These are phyloP conservation scores for Phylloporus arenicola DNA, from an alignment of 768 basidiomycete genomes.

Conservation along the genomic window DNA sequence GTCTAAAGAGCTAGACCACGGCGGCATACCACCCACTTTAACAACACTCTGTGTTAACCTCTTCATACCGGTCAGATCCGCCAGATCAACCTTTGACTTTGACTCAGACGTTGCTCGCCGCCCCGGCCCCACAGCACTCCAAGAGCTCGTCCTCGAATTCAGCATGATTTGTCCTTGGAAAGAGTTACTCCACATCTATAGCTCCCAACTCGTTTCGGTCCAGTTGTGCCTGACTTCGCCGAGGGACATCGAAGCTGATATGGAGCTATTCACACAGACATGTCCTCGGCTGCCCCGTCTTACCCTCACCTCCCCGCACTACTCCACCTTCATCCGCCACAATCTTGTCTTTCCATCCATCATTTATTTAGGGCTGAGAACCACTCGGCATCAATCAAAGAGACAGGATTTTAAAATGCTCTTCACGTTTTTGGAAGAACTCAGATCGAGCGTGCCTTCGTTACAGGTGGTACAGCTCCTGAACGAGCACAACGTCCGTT, in stretches of 20 bases:
- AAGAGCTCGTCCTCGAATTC: constrained; percentile 14
- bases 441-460: constrained; percentile 13
- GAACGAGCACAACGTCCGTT: constrained; percentile 10
- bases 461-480: constrained; percentile 20
- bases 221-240: constrained; percentile 1
- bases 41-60: constrained; percentile 10
- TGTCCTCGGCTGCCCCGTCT: constrained; percentile 19
- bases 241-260: not conserved
- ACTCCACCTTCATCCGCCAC: not conserved
- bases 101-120: not conserved
- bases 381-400: not conserved
- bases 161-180: constrained; percentile 5
- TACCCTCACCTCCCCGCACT: constrained; percentile 9
- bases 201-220: constrained; percentile 15
- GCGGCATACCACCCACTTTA: constrained; percentile 8
- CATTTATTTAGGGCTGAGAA: constrained; percentile 14
- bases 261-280: constrained; percentile 6
- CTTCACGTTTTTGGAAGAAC: constrained; percentile 9
- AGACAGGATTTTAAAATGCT: constrained; percentile 3
- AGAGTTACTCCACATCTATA: constrained; percentile 9
- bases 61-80: not conserved
- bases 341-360: constrained; percentile 12
- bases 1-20: constrained; percentile 1
- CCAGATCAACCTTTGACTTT: not conserved
- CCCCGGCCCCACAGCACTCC: constrained; percentile 5